Percentiles rank a stretch among this genome's conserved stretches.
Conservation (phyloP, 768 basidiomycete genomes). For the Guyanaporus albipodus region DNA sequence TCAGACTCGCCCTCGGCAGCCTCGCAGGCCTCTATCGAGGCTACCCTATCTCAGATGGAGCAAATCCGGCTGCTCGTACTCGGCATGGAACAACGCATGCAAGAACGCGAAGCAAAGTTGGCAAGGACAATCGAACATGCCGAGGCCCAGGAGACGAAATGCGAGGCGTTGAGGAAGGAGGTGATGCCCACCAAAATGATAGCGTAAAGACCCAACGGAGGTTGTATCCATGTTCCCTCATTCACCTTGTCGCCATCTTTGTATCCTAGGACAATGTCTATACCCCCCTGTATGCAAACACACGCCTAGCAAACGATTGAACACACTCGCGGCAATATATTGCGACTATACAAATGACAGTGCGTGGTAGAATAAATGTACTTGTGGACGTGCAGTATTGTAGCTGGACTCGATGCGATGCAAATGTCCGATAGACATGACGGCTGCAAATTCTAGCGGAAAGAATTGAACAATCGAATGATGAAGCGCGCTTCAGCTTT, state of each 20-base stretch:
- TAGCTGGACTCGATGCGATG: constrained; percentile 24
- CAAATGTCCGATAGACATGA: constrained; percentile 22
- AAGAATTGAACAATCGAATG: constrained; percentile 12
- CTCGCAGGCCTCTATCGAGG: constrained; percentile 32
- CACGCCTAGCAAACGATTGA: not conserved
- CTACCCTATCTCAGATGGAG: constrained; percentile 58
- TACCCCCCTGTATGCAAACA: constrained; percentile 11
- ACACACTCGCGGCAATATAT: constrained; percentile 26
- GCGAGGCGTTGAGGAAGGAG: constrained; percentile 46
- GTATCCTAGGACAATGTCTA: constrained; percentile 22
- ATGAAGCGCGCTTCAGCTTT: constrained; percentile 29
- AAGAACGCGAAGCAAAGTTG: constrained; percentile 59
- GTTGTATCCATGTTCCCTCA: constrained; percentile 11
- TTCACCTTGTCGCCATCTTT: constrained; percentile 12
- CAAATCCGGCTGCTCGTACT: constrained; percentile 64
- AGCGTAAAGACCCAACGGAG: constrained; percentile 4
- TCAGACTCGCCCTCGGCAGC: constrained; percentile 12
- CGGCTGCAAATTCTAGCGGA: constrained; percentile 27
- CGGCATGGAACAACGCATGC: constrained; percentile 72
- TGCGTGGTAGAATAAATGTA: constrained; percentile 25
- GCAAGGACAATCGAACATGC: constrained; percentile 57
- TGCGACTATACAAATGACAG: constrained; percentile 30
- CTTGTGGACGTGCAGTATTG: constrained; percentile 19
- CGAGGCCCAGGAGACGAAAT: constrained; percentile 52
- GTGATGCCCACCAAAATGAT: constrained; percentile 22